Conservation (phyloP, 1,139 yeast species). For the Scheffersomyces lignicola region DNA sequence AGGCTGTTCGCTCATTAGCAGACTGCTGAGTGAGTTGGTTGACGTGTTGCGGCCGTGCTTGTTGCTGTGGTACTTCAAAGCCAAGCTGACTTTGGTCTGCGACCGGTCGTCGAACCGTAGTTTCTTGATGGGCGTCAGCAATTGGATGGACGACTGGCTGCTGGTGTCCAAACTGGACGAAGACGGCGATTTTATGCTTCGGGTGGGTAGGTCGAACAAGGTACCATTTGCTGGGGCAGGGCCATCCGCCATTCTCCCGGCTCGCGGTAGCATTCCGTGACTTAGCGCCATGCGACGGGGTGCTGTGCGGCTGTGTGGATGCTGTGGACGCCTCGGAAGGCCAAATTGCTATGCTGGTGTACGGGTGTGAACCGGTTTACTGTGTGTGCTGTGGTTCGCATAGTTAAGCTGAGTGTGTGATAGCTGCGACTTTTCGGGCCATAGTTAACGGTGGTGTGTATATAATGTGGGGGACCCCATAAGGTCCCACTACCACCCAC, state of each 20-base stretch:
- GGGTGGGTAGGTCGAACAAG: conserved; percentile 11
- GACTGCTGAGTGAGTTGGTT: not conserved
- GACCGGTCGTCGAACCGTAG: conserved; percentile 41
- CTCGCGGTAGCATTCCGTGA: not conserved
- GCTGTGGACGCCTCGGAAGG: too few species aligned
- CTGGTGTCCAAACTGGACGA: conserved; percentile 2
- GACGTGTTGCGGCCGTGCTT: not conserved
- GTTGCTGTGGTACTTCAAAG: conserved; percentile 15
- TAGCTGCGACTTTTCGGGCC: too few species aligned
- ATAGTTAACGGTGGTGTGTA: too few species aligned
- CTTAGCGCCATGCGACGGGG: conserved; percentile 3
- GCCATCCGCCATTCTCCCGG: not conserved
- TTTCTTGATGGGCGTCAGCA: conserved; percentile 15
- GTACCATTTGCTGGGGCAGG: too few species aligned
- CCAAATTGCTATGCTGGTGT: too few species aligned
- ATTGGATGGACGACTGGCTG: conserved; percentile 8
- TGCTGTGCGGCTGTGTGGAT: too few species aligned
- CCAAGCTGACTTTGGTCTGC: conserved; percentile 28
- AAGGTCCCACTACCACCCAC: too few species aligned
- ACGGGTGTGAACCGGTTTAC: too few species aligned
- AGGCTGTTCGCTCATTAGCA: not conserved
- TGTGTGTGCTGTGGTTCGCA: too few species aligned
- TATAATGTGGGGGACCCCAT: too few species aligned
- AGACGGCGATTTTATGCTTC: conserved; percentile 11
- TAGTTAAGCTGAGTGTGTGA: too few species aligned